These are phyloP conservation scores for Solanum chmielewskii DNA, from an alignment of 257 asterid genomes.

Conservation along the genomic window DNA sequence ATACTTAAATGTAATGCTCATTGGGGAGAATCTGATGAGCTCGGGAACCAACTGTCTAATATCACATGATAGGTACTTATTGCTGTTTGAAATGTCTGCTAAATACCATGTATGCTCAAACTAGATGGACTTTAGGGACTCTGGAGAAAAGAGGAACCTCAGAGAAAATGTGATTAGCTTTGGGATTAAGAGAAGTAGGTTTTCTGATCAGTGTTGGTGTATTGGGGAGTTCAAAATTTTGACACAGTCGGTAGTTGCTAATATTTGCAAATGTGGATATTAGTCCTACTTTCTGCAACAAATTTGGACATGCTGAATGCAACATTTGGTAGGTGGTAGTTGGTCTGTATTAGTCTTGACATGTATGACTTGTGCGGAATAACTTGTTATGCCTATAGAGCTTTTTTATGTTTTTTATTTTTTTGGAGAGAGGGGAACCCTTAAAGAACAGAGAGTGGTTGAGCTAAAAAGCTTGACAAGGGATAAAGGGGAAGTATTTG, in stretches of 20 bases:
- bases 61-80: background rate
- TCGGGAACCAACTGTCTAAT: background rate
- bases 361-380: background rate
- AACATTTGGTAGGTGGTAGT: background rate
- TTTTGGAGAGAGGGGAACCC: background rate
- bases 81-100: background rate
- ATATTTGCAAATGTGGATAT: background rate
- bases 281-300: background rate
- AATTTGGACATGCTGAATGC: background rate
- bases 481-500: background rate
- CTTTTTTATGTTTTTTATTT: rapidly evolving
- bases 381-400: background rate
- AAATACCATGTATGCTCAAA: background rate
- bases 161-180: background rate
- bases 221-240: background rate
- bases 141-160: background rate
- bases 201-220: background rate
- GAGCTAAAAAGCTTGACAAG: background rate
- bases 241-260: background rate
- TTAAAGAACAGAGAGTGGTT: background rate
- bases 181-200: background rate
- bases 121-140: background rate
- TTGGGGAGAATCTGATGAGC: background rate
- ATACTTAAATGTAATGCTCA: too few relatives aligned
- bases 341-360: background rate